phyloP scores from a whole-genome alignment of 306 rosid genomes.

The Cyamopsis tetragonoloba region DNA sequence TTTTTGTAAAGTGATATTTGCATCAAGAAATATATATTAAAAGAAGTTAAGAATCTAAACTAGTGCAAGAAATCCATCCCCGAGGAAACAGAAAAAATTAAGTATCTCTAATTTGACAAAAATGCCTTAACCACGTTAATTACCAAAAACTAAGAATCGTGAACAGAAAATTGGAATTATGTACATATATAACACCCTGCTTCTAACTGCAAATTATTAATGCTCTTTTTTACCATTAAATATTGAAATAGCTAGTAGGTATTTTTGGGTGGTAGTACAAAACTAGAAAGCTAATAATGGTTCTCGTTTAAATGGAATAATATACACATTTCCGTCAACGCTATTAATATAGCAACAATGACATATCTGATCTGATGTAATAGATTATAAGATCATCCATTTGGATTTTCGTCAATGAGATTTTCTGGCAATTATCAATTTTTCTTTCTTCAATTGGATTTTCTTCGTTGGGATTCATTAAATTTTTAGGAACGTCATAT shows the following conservation, averaged over 20 bases:
- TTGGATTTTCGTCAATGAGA: background rate
- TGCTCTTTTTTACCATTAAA: too few relatives aligned
- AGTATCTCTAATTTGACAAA: slow-evolving; percentile 10
- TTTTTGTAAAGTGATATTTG: slow-evolving; percentile 1
- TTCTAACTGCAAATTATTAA: background rate
- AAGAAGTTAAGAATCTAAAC: slow-evolving; percentile 33
- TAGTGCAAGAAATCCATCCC: background rate
- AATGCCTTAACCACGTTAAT: slow-evolving; percentile 18
- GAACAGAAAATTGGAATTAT: background rate
- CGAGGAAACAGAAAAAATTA: background rate
- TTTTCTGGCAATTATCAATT: background rate
- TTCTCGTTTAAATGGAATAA: background rate
- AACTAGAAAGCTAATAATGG: too few relatives aligned
- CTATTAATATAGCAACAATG: too few relatives aligned
- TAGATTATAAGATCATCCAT: background rate
- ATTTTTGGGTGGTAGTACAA: too few relatives aligned
- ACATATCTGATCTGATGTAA: too few relatives aligned
- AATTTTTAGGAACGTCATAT: background rate
- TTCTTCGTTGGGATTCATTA: background rate
- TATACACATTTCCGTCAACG: background rate
- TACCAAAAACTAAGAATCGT: background rate
- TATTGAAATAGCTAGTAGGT: too few relatives aligned
- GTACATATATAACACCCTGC: background rate
- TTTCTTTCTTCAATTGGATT: background rate
- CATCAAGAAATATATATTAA: background rate